Conservation (phyloP, 345 rosid genomes). For the Eucalyptus sideroxylon region DNA sequence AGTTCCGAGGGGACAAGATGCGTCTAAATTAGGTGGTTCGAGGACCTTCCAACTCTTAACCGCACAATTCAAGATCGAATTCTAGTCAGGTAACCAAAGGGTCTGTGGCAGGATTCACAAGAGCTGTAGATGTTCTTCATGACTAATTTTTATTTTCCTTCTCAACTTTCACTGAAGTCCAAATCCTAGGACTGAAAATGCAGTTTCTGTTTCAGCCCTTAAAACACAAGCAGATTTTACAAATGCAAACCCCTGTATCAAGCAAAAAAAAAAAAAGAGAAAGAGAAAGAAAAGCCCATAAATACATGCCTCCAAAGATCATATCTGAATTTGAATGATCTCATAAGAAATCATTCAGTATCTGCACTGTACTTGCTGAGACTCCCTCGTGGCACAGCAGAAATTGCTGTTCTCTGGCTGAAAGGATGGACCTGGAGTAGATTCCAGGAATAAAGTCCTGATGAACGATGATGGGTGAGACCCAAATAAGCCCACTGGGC, state of each 20-base stretch:
- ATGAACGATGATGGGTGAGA: background rate
- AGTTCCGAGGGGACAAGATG: background rate
- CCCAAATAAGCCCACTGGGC: background rate
- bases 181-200: background rate
- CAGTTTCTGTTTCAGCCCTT: background rate
- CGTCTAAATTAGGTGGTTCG: background rate
- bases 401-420: background rate
- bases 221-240: background rate
- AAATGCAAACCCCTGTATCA: background rate
- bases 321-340: background rate
- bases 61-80: background rate
- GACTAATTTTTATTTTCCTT: background rate
- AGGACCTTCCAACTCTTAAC: background rate
- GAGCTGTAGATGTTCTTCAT: background rate
- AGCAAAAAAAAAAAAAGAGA: fast-evolving
- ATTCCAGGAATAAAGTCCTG: background rate
- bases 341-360: background rate
- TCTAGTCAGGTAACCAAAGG: background rate
- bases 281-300: background rate
- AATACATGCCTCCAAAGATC: background rate
- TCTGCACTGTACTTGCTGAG: background rate
- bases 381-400: background rate
- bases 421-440: background rate
- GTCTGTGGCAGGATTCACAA: background rate
- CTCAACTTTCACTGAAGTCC: background rate